Conservation (phyloP, 805 yeast genomes). For the Candida insectalens region DNA sequence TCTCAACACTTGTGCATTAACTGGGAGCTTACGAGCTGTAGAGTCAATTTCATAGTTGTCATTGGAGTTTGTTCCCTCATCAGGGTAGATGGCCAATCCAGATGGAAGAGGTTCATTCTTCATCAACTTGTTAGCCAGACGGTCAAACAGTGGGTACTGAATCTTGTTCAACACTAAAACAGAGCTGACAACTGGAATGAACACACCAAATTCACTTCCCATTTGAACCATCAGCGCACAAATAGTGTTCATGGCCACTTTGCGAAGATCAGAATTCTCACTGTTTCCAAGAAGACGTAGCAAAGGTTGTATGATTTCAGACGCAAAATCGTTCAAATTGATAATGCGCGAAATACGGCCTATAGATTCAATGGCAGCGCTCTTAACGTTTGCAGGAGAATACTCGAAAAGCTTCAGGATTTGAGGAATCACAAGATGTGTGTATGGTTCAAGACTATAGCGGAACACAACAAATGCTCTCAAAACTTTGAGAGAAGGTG, state of each 20-base stretch:
- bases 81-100: slow-evolving; percentile 59
- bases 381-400: slow-evolving; percentile 50
- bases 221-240: slow-evolving; percentile 71
- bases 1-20: slow-evolving; percentile 52
- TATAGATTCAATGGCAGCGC: slow-evolving; percentile 70
- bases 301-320: slow-evolving; percentile 82
- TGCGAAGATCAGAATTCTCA: slow-evolving; percentile 44
- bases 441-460: slow-evolving; percentile 76
- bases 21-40: slow-evolving; percentile 66
- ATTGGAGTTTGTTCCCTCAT: slow-evolving; percentile 26
- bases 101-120: slow-evolving; percentile 85
- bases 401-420: slow-evolving; percentile 73
- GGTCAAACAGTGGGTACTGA: slow-evolving; percentile 69
- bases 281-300: slow-evolving; percentile 46
- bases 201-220: slow-evolving; percentile 76
- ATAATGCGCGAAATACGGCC: slow-evolving; percentile 73
- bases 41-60: slow-evolving; percentile 58
- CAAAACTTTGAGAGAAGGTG: slow-evolving; percentile 63
- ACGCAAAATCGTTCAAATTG: slow-evolving; percentile 75
- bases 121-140: slow-evolving; percentile 63
- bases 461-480: slow-evolving; percentile 83
- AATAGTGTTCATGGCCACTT: slow-evolving; percentile 66
- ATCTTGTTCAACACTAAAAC: slow-evolving; percentile 53
- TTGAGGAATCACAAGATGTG: slow-evolving; percentile 80
- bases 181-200: slow-evolving; percentile 72